A percentile compares a stretch with the other conserved stretches of the same genome.
Evolutionary conservation across 495 filamentous ascomycete species (phyloP).

Genomic region (Tetracladium marchalianum): DNA sequence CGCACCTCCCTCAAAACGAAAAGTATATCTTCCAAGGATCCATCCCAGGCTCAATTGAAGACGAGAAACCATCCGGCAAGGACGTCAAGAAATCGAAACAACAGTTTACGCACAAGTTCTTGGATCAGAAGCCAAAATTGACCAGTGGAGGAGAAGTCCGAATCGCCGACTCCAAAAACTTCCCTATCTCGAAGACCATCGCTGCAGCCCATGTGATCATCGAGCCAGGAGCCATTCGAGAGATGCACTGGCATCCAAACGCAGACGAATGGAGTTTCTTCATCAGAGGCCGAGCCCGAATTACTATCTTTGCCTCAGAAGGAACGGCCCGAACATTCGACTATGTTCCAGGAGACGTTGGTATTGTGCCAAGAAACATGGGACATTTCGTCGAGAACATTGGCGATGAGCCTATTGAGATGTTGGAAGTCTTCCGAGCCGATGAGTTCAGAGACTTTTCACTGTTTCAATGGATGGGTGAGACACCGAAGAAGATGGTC

Average conservation of each 20-base stretch:
- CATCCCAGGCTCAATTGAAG: slow-evolving; percentile 9
- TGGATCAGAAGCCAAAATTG: slow-evolving; percentile 7
- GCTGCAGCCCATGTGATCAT: slow-evolving; percentile 54
- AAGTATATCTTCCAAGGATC: slow-evolving; percentile 64
- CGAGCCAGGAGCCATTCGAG: slow-evolving; percentile 60
- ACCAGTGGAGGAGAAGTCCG: slow-evolving; percentile 8
- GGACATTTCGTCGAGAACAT: slow-evolving; percentile 73
- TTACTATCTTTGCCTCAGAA: slow-evolving; percentile 55
- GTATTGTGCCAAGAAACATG: slow-evolving; percentile 52
- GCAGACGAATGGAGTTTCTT: slow-evolving; percentile 75
- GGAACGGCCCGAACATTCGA: slow-evolving; percentile 59
- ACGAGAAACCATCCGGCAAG: slow-evolving; percentile 8
- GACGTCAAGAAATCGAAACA: slow-evolving; percentile 11
- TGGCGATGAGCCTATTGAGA: slow-evolving; percentile 54
- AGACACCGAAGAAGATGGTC: slow-evolving; percentile 52
- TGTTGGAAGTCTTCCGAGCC: slow-evolving; percentile 61
- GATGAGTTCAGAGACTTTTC: slow-evolving; percentile 35
- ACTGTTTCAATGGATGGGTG: slow-evolving; percentile 45
- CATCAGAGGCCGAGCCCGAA: slow-evolving; percentile 55
- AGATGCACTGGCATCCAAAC: slow-evolving; percentile 71
- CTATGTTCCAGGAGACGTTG: slow-evolving; percentile 62
- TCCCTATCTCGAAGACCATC: slow-evolving; percentile 48
- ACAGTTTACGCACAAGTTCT: slow-evolving; percentile 10
- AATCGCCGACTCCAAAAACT: slow-evolving; percentile 40
- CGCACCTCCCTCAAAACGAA: slow-evolving; percentile 43